Percentiles rank a stretch among this genome's conserved stretches.
These are phyloP conservation scores for Smittium culicis DNA, from an alignment of 371 early-diverging fungal genomes.

Conservation along the genomic window DNA sequence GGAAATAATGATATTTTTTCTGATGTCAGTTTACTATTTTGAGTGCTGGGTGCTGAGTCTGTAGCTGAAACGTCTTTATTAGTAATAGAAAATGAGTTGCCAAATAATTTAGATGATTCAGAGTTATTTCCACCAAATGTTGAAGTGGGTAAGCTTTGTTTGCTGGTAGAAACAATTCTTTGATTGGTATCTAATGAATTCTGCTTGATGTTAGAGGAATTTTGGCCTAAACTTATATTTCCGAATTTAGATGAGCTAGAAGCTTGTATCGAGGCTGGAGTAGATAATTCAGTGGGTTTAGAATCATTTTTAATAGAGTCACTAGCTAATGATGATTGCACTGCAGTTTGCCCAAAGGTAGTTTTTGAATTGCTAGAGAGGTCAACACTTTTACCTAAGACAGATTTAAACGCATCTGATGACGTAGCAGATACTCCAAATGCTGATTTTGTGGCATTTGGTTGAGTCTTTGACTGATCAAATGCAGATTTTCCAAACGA, in stretches of 20 bases:
- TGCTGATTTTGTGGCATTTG: not conserved
- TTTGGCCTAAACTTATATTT: constrained; percentile 1
- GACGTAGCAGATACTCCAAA: not conserved
- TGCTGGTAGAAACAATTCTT: too few species aligned
- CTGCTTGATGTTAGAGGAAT: too few species aligned
- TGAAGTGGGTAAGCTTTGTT: not conserved
- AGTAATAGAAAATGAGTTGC: not conserved
- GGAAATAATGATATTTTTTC: too few species aligned
- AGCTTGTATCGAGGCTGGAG: not conserved
- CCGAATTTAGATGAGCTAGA: not conserved
- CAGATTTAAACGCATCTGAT: not conserved
- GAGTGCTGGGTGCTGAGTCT: too few species aligned
- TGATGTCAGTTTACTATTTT: too few species aligned
- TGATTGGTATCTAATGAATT: too few species aligned
- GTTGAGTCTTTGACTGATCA: not conserved
- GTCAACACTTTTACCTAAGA: not conserved
- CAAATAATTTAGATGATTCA: not conserved
- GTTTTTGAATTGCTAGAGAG: not conserved
- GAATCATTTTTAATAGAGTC: not conserved
- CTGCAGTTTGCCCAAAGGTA: not conserved
- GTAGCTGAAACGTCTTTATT: too few species aligned
- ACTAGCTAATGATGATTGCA: not conserved
- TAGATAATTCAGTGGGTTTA: too few species aligned
- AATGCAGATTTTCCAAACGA: not conserved
- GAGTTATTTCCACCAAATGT: not conserved